Base-by-base conservation (phyloP, 352 stramenopile species). In the Pythium angustatum region DNA sequence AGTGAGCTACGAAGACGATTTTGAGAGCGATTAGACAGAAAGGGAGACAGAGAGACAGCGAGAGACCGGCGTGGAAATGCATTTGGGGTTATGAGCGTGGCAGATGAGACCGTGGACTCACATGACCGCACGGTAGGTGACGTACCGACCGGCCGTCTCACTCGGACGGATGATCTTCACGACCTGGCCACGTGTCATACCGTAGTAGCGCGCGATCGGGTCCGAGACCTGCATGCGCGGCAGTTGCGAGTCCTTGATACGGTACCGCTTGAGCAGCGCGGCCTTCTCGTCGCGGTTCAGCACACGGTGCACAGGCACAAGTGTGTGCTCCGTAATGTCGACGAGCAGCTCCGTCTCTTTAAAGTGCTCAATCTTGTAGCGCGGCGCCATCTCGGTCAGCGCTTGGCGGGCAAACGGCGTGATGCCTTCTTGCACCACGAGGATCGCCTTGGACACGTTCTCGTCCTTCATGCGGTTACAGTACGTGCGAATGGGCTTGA, bases 91-190 rank as follows among this genome's bases (percentile, higher is more conserved):
- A 44, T 58, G 21, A 24, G 9, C 12, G 31, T 17, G 50, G 50
- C 10, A 21, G n/a, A 28, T n/a, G 22, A 43, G 7, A 15, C 8
- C 34, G n/a, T 27, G 17, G 15, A 31, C 58, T 84, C 98, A 99
- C 81, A 99, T 98, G 76, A 98, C 98, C 68, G 99, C 96, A 53
- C 98, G 88, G 84, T 99, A 99, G 5, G 98, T 99, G 30, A 99
- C 97, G 80, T 99, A 99, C 24, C 98, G 91, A 17, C 98, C 98
- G 44, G 98, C 98, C 38, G 98, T 99, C 78, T 99, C 98, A 71
- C 87, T 98, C 17, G 97, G 96, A 67, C 98, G 89, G 76, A 99
- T 99, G 81, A 99, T 99, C 81, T 99, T 99, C 36, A 99, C 98
- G 41, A 99, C 98, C 68, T 99, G 86, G 28, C 97, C 97, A 59